These are phyloP conservation scores for Eucalyptus viminalis DNA, from an alignment of 345 rosid genomes.

Conservation along the genomic window DNA sequence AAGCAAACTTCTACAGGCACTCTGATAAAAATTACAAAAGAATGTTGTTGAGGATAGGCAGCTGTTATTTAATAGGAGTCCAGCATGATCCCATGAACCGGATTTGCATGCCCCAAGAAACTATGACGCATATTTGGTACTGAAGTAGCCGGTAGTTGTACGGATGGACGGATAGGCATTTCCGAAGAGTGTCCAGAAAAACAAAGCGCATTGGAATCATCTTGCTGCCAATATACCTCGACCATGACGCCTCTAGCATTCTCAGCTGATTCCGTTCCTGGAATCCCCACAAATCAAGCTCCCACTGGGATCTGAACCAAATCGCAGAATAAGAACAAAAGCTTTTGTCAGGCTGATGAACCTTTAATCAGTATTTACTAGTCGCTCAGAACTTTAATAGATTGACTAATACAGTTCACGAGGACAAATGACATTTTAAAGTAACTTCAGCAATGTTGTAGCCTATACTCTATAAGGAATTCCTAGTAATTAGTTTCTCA, in stretches of 20 bases:
- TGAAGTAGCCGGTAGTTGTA: conserved; percentile 6
- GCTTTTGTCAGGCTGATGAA: background rate
- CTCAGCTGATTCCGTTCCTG: conserved; percentile 47
- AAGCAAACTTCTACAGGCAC: background rate
- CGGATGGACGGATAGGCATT: conserved; percentile 41
- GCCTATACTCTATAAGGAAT: too few species aligned
- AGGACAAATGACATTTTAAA: too few species aligned
- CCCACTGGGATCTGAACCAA: conserved; percentile 62
- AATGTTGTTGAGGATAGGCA: background rate
- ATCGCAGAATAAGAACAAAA: background rate
- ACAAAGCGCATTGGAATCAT: conserved; percentile 6
- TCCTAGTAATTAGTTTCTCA: background rate
- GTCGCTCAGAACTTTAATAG: background rate
- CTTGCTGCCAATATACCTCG: conserved; percentile 89
- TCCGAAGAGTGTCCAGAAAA: conserved; percentile 68
- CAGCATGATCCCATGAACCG: conserved; percentile 50
- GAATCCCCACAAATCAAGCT: conserved; percentile 68
- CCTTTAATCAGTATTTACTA: background rate
- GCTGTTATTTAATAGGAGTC: conserved; percentile 21
- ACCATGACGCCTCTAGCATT: conserved; percentile 81
- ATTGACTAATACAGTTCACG: too few species aligned
- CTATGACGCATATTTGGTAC: conserved; percentile 3
- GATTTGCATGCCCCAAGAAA: conserved; percentile 15
- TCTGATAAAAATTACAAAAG: background rate
- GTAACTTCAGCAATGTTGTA: too few species aligned